Conservation (phyloP, 2,329 filamentous ascomycete species). For the Daldinia eschscholtzii region DNA sequence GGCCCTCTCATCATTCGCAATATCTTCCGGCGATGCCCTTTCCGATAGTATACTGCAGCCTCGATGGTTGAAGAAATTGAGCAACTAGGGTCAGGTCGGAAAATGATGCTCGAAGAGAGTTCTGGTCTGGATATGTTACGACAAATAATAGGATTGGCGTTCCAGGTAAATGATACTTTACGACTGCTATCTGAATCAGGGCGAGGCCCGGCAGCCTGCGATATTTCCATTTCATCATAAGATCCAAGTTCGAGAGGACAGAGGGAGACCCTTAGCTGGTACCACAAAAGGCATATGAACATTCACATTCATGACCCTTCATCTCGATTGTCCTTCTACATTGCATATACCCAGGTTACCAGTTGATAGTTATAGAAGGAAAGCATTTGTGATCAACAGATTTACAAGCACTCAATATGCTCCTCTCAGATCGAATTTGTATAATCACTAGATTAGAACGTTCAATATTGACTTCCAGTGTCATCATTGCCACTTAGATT, state of each 20-base stretch:
- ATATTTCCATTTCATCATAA: conserved; percentile 30
- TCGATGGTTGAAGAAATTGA: conserved; percentile 25
- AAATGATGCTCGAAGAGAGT: conserved; percentile 28
- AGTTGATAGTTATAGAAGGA: conserved; percentile 35
- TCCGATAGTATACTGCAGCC: conserved; percentile 22
- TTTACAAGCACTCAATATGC: conserved; percentile 7
- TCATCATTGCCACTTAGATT: neutral
- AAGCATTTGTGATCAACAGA: conserved; percentile 10
- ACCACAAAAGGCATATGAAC: conserved; percentile 37
- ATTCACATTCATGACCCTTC: conserved; percentile 39
- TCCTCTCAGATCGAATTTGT: conserved; percentile 9
- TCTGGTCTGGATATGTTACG: conserved; percentile 41
- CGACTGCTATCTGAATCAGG: conserved; percentile 17
- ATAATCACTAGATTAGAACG: neutral
- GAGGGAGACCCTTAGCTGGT: conserved; percentile 25
- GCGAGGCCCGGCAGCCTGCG: conserved; percentile 8
- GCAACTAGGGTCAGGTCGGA: conserved; percentile 24
- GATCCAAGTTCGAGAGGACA: conserved; percentile 18
- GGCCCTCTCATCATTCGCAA: neutral
- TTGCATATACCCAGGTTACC: conserved; percentile 42
- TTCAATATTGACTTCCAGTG: neutral
- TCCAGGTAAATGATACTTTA: conserved; percentile 25
- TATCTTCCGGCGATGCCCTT: conserved; percentile 19
- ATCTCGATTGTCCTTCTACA: conserved; percentile 28
- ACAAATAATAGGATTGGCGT: conserved; percentile 38